Percentiles rank a stretch among this genome's conserved stretches.
These are phyloP conservation scores for Boletus coccyginus DNA, from an alignment of 768 basidiomycete species.

Conservation along the genomic window DNA sequence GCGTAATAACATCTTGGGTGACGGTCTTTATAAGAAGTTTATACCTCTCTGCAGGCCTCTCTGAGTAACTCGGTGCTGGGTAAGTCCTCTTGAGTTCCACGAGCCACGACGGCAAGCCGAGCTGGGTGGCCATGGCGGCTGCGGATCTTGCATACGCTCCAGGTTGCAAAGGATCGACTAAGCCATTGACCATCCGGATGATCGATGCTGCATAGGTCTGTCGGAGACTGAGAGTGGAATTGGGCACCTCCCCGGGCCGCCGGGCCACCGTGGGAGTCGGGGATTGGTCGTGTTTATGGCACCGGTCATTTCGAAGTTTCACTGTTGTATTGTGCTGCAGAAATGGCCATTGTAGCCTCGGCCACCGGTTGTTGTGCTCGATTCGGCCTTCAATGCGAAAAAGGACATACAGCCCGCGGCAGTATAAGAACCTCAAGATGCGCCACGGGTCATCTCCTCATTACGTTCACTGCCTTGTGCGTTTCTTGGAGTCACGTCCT, in stretches of 20 bases:
- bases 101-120: conserved; percentile 84
- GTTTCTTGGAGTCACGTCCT: background rate
- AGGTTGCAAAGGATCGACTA: conserved; percentile 91
- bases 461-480: background rate
- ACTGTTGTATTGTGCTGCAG: conserved; percentile 17
- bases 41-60: conserved; percentile 78
- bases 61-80: conserved; percentile 79
- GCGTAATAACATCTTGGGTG: conserved; percentile 62
- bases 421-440: conserved; percentile 18
- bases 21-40: conserved; percentile 63
- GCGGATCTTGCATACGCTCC: conserved; percentile 91
- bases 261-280: too few species aligned
- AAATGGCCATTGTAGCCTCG: conserved; percentile 4
- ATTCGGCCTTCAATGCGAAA: background rate
- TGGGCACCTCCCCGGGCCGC: too few species aligned
- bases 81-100: conserved; percentile 92
- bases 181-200: conserved; percentile 88
- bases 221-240: conserved; percentile 47
- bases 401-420: background rate
- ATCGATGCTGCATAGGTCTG: conserved; percentile 80
- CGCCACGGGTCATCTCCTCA: background rate
- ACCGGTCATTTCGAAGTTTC: background rate
- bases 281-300: too few species aligned
- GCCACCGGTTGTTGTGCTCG: conserved; percentile 15
- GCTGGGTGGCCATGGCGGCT: conserved; percentile 78